Conservation (phyloP, 2,329 filamentous ascomycete genomes). For the Penicillium sp. region DNA sequence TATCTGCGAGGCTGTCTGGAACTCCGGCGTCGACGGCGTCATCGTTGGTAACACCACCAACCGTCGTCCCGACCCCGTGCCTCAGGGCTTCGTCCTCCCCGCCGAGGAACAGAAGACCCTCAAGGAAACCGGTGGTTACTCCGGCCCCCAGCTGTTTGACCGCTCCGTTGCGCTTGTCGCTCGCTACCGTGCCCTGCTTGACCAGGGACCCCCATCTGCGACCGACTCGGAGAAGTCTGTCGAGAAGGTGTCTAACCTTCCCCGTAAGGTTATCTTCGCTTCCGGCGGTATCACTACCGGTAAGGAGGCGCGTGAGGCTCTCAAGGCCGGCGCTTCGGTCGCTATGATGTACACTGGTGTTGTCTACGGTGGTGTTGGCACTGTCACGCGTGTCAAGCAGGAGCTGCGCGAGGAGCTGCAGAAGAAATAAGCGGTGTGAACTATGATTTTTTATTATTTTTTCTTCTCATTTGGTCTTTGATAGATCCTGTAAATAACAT, state of each 20-base stretch:
- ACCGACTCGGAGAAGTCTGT: slow-evolving; percentile 20
- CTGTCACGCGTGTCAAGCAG: slow-evolving; percentile 53
- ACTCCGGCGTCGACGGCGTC: slow-evolving; percentile 85
- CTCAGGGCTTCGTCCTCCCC: slow-evolving; percentile 64
- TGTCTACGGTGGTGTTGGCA: slow-evolving; percentile 62
- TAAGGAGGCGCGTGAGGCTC: slow-evolving; percentile 72
- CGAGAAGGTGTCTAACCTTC: slow-evolving; percentile 14
- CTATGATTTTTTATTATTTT: neutral
- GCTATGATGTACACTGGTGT: slow-evolving; percentile 88
- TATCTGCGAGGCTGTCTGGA: slow-evolving; percentile 80
- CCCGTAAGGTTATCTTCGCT: slow-evolving; percentile 81
- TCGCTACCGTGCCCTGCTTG: slow-evolving; percentile 70
- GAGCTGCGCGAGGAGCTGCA: slow-evolving; percentile 44
- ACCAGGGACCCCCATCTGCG: slow-evolving; percentile 45
- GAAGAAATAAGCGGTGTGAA: slow-evolving; percentile 24
- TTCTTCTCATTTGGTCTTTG: neutral
- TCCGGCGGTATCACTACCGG: slow-evolving; percentile 91
- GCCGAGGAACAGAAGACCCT: slow-evolving; percentile 65
- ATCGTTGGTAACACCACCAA: slow-evolving; percentile 98
- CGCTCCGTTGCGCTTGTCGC: slow-evolving; percentile 75
- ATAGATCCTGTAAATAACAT: slow-evolving; percentile 24
- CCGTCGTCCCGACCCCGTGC: slow-evolving; percentile 68
- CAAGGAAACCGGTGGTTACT: slow-evolving; percentile 80
- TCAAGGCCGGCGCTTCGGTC: slow-evolving; percentile 85
- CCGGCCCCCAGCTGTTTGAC: slow-evolving; percentile 83